Percentiles rank a stretch among this genome's conserved stretches.
Conservation (phyloP, 139 green algal species). For the Medakamo hakoo region DNA sequence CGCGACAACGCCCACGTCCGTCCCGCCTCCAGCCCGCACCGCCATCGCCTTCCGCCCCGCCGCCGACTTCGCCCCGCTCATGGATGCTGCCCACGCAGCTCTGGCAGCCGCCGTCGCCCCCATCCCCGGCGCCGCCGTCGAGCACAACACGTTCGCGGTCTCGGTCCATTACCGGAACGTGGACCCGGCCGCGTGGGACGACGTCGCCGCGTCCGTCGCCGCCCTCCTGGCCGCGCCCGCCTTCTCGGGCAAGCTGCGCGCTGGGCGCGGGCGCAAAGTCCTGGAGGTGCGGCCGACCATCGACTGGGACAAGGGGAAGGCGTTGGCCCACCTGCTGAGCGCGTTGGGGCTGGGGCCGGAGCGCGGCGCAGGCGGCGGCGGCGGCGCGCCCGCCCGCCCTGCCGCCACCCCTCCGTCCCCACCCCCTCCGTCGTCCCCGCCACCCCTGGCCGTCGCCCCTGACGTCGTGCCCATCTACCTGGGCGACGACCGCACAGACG, state of each 20-base stretch:
- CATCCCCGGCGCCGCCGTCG: conserved; percentile 66
- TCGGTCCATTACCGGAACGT: conserved; percentile 88
- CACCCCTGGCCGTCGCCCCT: conserved; percentile 10
- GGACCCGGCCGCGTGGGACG: conserved; percentile 28
- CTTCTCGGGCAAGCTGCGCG: conserved; percentile 41
- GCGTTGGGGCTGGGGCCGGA: conserved; percentile 52
- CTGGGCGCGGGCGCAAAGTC: conserved; percentile 78
- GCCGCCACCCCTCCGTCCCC: too few relatives aligned
- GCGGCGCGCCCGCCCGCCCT: neutral
- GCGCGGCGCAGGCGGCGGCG: neutral
- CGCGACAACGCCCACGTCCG: neutral
- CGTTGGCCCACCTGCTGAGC: conserved; percentile 74
- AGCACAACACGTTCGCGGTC: conserved; percentile 97
- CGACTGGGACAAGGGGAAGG: conserved; percentile 92
- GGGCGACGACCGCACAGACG: conserved; percentile 92
- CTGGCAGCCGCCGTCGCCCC: conserved; percentile 23
- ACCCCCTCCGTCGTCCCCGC: too few relatives aligned
- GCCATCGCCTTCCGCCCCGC: conserved; percentile 59
- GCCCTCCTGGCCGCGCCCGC: conserved; percentile 16
- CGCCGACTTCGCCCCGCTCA: conserved; percentile 59
- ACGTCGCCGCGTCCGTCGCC: conserved; percentile 41
- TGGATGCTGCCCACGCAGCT: conserved; percentile 48
- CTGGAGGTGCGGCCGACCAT: conserved; percentile 81
- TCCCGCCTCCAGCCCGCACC: too few relatives aligned
- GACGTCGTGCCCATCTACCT: conserved; percentile 83